These are phyloP conservation scores for Penicillium brasilianum DNA, from an alignment of 2,329 filamentous ascomycete genomes.

Conservation along the genomic window DNA sequence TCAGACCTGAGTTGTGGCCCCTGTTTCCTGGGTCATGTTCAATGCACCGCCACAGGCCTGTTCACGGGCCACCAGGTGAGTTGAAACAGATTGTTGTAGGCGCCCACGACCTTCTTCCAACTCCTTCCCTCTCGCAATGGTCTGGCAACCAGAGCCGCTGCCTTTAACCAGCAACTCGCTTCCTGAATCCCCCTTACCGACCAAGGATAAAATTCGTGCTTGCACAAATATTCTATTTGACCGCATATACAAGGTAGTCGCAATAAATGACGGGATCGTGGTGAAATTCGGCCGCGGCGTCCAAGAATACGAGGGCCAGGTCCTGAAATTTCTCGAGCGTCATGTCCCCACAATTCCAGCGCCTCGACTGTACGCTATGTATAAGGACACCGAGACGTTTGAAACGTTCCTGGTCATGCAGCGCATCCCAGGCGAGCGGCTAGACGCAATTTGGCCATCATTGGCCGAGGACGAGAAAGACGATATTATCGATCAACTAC, in stretches of 20 bases:
- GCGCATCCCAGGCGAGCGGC: slow-evolving; percentile 29
- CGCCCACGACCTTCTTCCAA: too few relatives aligned
- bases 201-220: slow-evolving; percentile 34
- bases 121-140: too few relatives aligned
- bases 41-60: too few relatives aligned
- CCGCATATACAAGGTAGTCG: slow-evolving; percentile 31
- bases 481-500: slow-evolving; percentile 34
- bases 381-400: slow-evolving; percentile 28
- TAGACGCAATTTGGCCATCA: slow-evolving; percentile 34
- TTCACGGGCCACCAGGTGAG: too few relatives aligned
- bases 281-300: slow-evolving; percentile 31
- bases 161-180: too few relatives aligned
- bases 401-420: slow-evolving; percentile 37
- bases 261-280: slow-evolving; percentile 34
- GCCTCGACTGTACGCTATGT: slow-evolving; percentile 40
- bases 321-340: slow-evolving; percentile 35
- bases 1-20: too few relatives aligned
- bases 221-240: slow-evolving; percentile 36
- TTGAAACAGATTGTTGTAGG: too few relatives aligned
- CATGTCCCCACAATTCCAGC: slow-evolving; percentile 34
- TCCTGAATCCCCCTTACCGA: too few relatives aligned
- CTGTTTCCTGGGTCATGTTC: too few relatives aligned
- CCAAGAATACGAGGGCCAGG: slow-evolving; percentile 23
- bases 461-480: slow-evolving; percentile 34
- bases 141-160: too few relatives aligned